A percentile compares a stretch with the other conserved stretches of the same genome.
These are phyloP conservation scores for Xanthoconium purpureum DNA, from an alignment of 768 basidiomycete genomes.

Conservation along the genomic window DNA sequence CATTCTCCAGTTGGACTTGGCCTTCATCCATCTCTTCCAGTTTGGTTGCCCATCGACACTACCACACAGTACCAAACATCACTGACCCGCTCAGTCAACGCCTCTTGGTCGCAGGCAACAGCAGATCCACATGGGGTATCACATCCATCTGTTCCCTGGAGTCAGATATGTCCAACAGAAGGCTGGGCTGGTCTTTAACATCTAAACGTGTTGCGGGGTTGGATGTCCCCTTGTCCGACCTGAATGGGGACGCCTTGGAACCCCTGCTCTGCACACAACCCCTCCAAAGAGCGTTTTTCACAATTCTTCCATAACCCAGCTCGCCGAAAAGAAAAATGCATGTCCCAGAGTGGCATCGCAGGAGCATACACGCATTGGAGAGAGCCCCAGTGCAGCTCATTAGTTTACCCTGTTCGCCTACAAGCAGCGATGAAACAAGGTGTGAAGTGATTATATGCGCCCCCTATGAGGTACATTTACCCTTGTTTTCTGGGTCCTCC, in stretches of 20 bases:
- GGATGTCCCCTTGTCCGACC: slow-evolving; percentile 46
- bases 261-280: slow-evolving; percentile 60
- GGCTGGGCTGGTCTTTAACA: slow-evolving; percentile 90
- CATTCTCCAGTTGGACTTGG: neutral
- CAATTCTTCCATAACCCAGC: slow-evolving; percentile 50
- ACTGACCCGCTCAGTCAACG: slow-evolving; percentile 35
- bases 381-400: slow-evolving; percentile 48
- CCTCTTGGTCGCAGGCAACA: slow-evolving; percentile 52
- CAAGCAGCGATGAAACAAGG: slow-evolving; percentile 32
- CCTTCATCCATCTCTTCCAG: slow-evolving; percentile 6
- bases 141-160: slow-evolving; percentile 65
- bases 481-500: neutral
- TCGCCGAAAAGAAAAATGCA: slow-evolving; percentile 26
- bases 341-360: slow-evolving; percentile 67
- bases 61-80: slow-evolving; percentile 57
- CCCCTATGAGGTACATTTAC: slow-evolving; percentile 66
- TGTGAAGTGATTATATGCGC: slow-evolving; percentile 77
- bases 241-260: neutral
- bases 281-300: slow-evolving; percentile 72
- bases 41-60: slow-evolving; percentile 10
- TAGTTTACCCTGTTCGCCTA: slow-evolving; percentile 45
- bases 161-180: slow-evolving; percentile 65
- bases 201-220: slow-evolving; percentile 65
- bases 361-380: slow-evolving; percentile 78
- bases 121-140: slow-evolving; percentile 47